Base-by-base conservation (phyloP, 2,329 filamentous ascomycete genomes). In the Clarireedia paspali region DNA sequence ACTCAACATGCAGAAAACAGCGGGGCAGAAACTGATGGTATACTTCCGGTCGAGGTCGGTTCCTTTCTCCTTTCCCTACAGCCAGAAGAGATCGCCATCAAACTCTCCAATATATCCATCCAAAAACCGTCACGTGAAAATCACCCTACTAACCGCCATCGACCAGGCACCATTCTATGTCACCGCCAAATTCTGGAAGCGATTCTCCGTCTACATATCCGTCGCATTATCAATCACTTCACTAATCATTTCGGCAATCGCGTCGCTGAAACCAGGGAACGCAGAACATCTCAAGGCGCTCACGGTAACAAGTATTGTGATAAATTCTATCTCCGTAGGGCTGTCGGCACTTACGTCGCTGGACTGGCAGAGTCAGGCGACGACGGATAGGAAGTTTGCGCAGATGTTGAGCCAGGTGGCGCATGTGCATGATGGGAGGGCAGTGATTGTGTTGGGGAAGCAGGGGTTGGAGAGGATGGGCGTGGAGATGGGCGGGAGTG, bases 171-270 rank as follows among this genome's bases (percentile, higher is more conserved):
- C 57, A 5, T 61, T 55, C n/a, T 62, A 58, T 39, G 14, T 58
- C 5, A 64, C 62, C 5, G 61, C 60, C 2, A 54, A 24, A 39
- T 65, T 66, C 57, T 64, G 63, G 62, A 66, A 66, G 58, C 63
- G 64, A 6, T 59, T 64, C 56, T 59, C 60, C 0, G 64, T 66
- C 24, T 47, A 59, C 17, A 20, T 57, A 1, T 62, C 64, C 17
- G 60, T 66, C 1, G 17, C 50, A 1, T 51, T 66, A 4, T 66
- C 64, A 0, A 48, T 58, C 0, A 55, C 50, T 3, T 57, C 57
- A 1, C 34, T 66, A 2, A 52, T 66, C 4, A 24, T 66, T 4
- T 57, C 57, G 20, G 60, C 64, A 0, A 20, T 60, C 12, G 60
- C 57, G 12, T 61, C 56, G 39, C 20, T 66, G 4, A 51, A 36